Conservation (phyloP, 2,329 filamentous ascomycete genomes). For the Sporothrix inflata region DNA sequence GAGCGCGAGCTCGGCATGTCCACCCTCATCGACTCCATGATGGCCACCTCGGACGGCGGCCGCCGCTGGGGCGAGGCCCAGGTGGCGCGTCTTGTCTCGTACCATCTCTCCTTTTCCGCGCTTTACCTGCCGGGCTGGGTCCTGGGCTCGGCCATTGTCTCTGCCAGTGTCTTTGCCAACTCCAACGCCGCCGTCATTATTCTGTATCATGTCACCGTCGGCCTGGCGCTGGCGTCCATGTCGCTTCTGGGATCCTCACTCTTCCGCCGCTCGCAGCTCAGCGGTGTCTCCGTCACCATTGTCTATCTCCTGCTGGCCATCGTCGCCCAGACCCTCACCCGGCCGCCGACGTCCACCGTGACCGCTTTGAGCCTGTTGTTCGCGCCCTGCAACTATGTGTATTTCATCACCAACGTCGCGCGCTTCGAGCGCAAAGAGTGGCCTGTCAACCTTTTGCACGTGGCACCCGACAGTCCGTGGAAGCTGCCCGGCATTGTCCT, state of each 20-base stretch:
- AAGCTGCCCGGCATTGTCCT: slow-evolving; percentile 72
- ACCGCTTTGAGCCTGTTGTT: slow-evolving; percentile 76
- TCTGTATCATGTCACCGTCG: slow-evolving; percentile 74
- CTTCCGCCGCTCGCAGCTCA: slow-evolving; percentile 86
- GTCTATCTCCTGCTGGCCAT: slow-evolving; percentile 76
- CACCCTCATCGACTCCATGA: slow-evolving; percentile 88
- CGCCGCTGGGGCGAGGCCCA: slow-evolving; percentile 72
- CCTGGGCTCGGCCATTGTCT: slow-evolving; percentile 69
- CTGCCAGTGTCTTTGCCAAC: slow-evolving; percentile 64
- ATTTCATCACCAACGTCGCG: slow-evolving; percentile 75
- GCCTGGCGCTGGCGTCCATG: slow-evolving; percentile 76
- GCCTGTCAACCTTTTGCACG: slow-evolving; percentile 63
- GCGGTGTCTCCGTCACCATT: slow-evolving; percentile 78
- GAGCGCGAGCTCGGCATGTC: slow-evolving; percentile 88
- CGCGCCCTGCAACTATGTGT: slow-evolving; percentile 84
- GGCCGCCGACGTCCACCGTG: slow-evolving; percentile 65
- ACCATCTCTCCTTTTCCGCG: slow-evolving; percentile 78
- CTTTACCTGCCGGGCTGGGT: slow-evolving; percentile 85
- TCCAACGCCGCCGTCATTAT: slow-evolving; percentile 69
- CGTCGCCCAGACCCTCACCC: slow-evolving; percentile 73
- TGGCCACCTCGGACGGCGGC: slow-evolving; percentile 62
- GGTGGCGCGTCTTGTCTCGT: slow-evolving; percentile 73
- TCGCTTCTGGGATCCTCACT: slow-evolving; percentile 80
- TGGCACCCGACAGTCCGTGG: slow-evolving; percentile 69
- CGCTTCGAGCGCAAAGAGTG: slow-evolving; percentile 69